Evolutionary conservation across 345 rosid genomes (phyloP).

Genomic region (Citrus unshiu): DNA sequence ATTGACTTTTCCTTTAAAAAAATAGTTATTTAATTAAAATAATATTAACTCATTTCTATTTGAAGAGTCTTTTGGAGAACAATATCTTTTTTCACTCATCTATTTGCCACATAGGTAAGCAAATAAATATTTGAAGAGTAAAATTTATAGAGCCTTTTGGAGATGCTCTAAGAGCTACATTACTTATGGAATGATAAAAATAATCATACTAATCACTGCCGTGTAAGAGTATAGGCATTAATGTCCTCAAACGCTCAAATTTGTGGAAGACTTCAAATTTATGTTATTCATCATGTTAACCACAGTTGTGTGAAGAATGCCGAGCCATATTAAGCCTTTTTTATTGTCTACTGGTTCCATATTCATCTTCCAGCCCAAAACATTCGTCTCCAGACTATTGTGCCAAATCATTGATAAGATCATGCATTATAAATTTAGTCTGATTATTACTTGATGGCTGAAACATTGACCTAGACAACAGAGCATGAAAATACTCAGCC

Average conservation of each 20-base stretch:
- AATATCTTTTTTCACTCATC: too few relatives aligned
- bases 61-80: too few relatives aligned
- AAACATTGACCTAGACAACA: constrained; percentile 13
- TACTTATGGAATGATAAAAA: not conserved
- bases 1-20: too few relatives aligned
- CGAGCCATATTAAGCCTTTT: not conserved
- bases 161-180: too few relatives aligned
- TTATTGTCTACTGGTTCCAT: too few relatives aligned
- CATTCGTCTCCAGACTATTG: not conserved
- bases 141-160: too few relatives aligned
- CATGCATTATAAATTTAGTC: constrained; percentile 6
- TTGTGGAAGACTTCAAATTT: not conserved
- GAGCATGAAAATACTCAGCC: constrained; percentile 2
- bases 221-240: not conserved
- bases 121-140: too few relatives aligned
- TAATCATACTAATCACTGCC: not conserved
- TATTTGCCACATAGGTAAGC: too few relatives aligned
- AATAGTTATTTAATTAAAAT: too few relatives aligned
- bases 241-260: not conserved
- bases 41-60: too few relatives aligned
- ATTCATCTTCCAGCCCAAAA: not conserved
- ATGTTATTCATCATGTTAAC: not conserved
- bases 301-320: not conserved
- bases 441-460: not conserved
- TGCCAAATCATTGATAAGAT: constrained; percentile 14